A percentile compares a stretch with the other conserved stretches of the same genome.
Conservation (phyloP, 208 protist species). For the Acanthamoeba lugdunensis region DNA sequence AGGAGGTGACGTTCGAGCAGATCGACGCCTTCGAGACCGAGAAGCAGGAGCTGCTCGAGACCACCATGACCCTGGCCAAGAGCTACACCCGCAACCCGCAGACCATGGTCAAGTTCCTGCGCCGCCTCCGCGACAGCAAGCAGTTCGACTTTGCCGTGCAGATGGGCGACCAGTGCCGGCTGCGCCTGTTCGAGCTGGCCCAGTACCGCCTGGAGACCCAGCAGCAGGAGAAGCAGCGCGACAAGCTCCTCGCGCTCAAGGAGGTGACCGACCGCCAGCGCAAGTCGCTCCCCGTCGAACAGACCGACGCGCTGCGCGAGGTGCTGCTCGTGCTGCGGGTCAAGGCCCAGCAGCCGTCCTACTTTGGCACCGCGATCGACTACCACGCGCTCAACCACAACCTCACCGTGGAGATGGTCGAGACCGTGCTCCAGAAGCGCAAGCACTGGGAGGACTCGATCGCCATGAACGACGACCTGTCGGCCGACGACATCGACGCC, state of each 20-base stretch:
- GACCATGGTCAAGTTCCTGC: constrained; percentile 4
- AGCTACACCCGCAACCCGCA: not conserved
- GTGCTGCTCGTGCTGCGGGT: not conserved
- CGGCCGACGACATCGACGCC: not conserved
- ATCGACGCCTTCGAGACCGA: constrained; percentile 6
- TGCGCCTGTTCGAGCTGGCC: constrained; percentile 46
- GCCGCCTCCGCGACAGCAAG: not conserved
- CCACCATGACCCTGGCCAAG: not conserved
- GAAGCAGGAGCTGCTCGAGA: not conserved
- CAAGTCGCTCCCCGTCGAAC: constrained; percentile 19
- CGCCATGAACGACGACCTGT: constrained; percentile 19
- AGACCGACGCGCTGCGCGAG: constrained; percentile 6
- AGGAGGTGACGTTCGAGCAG: not conserved
- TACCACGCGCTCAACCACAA: not conserved
- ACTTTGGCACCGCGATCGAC: not conserved
- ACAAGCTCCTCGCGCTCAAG: constrained; percentile 19
- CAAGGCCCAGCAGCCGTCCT: constrained; percentile 6
- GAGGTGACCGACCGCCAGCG: constrained; percentile 22
- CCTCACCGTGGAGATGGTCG: constrained; percentile 7
- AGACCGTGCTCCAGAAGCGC: constrained; percentile 10
- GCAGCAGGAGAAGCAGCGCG: constrained; percentile 36
- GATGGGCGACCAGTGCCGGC: constrained; percentile 28
- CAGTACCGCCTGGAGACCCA: not conserved
- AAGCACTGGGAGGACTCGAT: constrained; percentile 10
- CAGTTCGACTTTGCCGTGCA: not conserved